Conservation (phyloP, 306 rosid species). For the Quercus wislizeni region DNA sequence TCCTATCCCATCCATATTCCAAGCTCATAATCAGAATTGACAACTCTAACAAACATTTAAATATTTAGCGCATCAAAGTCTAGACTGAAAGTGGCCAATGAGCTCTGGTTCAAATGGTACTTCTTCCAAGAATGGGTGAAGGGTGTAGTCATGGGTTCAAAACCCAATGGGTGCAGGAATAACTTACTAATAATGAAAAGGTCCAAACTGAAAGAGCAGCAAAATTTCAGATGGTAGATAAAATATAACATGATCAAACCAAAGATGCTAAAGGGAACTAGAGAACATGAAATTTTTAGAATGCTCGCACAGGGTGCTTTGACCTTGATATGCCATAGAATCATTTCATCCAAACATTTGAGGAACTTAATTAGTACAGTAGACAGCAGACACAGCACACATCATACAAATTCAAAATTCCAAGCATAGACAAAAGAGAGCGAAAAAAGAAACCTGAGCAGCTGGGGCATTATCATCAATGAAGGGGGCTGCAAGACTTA, state of each 20-base stretch:
- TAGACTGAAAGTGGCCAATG: background rate
- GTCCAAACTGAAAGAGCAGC: background rate
- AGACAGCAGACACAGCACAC: background rate
- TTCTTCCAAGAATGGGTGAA: too few relatives aligned
- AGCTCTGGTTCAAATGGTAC: too few relatives aligned
- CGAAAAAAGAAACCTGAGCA: conserved; percentile 48
- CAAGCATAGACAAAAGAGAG: background rate
- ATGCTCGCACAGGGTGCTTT: too few relatives aligned
- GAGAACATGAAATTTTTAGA: background rate
- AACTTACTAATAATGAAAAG: too few relatives aligned
- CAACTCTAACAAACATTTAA: background rate
- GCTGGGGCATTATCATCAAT: conserved; percentile 88
- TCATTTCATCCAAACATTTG: conserved; percentile 8
- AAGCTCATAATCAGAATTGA: background rate
- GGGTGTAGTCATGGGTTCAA: too few relatives aligned
- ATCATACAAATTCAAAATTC: conserved; percentile 14
- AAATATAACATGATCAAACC: background rate
- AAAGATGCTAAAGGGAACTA: background rate
- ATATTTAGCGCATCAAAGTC: background rate
- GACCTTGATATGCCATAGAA: background rate
- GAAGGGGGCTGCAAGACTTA: conserved; percentile 95
- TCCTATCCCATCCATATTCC: background rate
- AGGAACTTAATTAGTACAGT: background rate
- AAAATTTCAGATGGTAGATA: background rate
- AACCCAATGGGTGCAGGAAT: too few relatives aligned